phyloP scores from a whole-genome alignment of 768 basidiomycete species.

The Lactifluus piperatus region DNA sequence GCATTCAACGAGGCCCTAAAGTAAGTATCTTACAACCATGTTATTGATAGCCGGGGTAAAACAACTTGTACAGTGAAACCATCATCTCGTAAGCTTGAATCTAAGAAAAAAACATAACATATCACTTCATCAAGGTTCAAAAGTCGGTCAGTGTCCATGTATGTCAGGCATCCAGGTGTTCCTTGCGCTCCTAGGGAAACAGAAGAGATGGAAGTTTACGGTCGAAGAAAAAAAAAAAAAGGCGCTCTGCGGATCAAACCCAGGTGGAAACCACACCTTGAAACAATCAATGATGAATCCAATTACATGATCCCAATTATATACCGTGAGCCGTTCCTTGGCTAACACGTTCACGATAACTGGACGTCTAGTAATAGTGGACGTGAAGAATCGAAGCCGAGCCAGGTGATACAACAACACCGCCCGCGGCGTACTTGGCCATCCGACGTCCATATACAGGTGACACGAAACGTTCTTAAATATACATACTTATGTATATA shows the following conservation, averaged over 20 bases:
- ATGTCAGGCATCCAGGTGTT: too few species aligned
- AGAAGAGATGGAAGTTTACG: too few species aligned
- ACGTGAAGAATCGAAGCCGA: conserved; percentile 11
- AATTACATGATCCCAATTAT: neutral
- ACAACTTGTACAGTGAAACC: neutral
- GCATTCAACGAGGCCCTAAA: too few species aligned
- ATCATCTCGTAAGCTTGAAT: neutral
- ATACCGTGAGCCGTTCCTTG: neutral
- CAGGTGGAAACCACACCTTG: neutral
- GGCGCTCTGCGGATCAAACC: neutral
- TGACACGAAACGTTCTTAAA: too few species aligned
- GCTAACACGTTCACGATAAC: conserved; percentile 1
- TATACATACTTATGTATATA: too few species aligned
- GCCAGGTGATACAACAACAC: conserved; percentile 3
- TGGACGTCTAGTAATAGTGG: too few species aligned
- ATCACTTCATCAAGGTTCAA: neutral
- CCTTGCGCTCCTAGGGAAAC: too few species aligned
- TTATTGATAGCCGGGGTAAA: neutral
- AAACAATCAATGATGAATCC: neutral
- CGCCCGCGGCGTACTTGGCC: neutral
- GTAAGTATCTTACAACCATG: neutral
- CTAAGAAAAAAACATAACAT: neutral
- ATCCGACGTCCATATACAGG: too few species aligned
- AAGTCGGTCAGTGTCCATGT: too few species aligned
- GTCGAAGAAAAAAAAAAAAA: too few species aligned